Evolutionary conservation across 75 land plant genomes (phyloP).

Genomic region (Azolla pinnata): DNA sequence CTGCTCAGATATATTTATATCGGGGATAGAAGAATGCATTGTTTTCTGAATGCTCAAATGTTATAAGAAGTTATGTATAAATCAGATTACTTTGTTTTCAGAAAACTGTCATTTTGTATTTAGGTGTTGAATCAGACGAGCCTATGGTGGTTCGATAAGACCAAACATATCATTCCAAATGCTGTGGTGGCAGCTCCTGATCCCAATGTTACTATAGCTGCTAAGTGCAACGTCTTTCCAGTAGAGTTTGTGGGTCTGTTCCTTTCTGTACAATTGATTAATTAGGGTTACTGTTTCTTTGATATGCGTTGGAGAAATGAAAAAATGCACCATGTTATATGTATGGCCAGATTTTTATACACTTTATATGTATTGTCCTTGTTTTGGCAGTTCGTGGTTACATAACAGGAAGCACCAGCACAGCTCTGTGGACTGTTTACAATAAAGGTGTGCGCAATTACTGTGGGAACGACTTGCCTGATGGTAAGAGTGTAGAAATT

Average conservation of each 20-base stretch:
- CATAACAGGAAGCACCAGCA: slow-evolving; percentile 91
- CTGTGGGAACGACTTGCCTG: slow-evolving; percentile 82
- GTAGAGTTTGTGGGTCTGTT: slow-evolving; percentile 94
- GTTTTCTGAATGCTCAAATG: too few relatives aligned
- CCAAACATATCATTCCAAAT: slow-evolving; percentile 67
- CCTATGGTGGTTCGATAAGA: slow-evolving; percentile 88
- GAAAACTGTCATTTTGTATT: slow-evolving; percentile 7
- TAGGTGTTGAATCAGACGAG: slow-evolving; percentile 97
- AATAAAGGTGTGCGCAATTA: slow-evolving; percentile 73
- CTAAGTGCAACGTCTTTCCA: slow-evolving; percentile 88
- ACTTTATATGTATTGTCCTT: too few relatives aligned
- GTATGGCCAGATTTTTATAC: too few relatives aligned
- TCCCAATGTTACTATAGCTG: slow-evolving; percentile 91
- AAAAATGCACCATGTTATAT: too few relatives aligned
- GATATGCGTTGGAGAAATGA: too few relatives aligned
- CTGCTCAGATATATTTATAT: too few relatives aligned
- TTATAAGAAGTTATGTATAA: too few relatives aligned
- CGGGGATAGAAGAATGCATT: neutral
- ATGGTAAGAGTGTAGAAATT: slow-evolving; percentile 67
- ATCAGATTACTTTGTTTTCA: too few relatives aligned
- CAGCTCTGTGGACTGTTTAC: slow-evolving; percentile 96
- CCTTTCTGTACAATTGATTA: too few relatives aligned
- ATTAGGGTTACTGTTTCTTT: too few relatives aligned
- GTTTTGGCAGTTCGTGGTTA: slow-evolving; percentile 66
- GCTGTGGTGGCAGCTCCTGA: slow-evolving; percentile 80